Base-by-base conservation (phyloP, 495 filamentous ascomycete genomes). In the Sordaria brevicollis region DNA sequence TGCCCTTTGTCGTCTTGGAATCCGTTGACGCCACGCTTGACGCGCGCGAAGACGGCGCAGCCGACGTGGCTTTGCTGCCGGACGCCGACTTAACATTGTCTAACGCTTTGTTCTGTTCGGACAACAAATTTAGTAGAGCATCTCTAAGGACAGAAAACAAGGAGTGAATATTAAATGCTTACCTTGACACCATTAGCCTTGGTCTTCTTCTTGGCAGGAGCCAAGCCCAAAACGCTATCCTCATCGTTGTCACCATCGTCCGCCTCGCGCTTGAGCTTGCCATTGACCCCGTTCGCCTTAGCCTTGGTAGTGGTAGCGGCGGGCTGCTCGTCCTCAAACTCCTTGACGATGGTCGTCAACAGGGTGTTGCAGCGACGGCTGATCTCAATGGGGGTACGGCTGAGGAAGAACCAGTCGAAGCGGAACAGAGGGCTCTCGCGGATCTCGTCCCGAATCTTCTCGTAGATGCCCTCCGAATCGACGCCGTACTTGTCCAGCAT, bases 381-480 rank as follows among this genome's bases (percentile, higher is more conserved):
- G 73, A 99, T 91, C 81, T 99, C 96, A 31, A 93, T 87, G 2
- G 96, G 93, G 2, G 96, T 99, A 15, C 96, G 87, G 75, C 91
- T 94, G 34, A 99, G 85, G 84, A 98, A 96, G 82, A 98, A 99
- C 96, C 96, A 99, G 74, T 99, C 96, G 72, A 99, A 99, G 34
- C 96, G 88, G 85, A 99, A 99, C 19, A 98, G 81, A 9, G 96
- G 94, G 66, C 90, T 93, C 72, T 99, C 95, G 9, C 95, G 89
- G 71, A 99, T 96, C 75, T 94, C 93, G 69, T 95, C 92, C 17
- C 93, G 88, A 73, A 97, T 94, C 75, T 87, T 89, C 71, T 96
- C 93, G 73, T 92, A 93, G 67, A 96, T 86, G 35, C 88, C 87
- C 74, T 95, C 93, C 2, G 90, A 90, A 67, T 96, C 92, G 13